Base-by-base conservation (phyloP, 139 green algal genomes). In the Chlorella ohadii region DNA sequence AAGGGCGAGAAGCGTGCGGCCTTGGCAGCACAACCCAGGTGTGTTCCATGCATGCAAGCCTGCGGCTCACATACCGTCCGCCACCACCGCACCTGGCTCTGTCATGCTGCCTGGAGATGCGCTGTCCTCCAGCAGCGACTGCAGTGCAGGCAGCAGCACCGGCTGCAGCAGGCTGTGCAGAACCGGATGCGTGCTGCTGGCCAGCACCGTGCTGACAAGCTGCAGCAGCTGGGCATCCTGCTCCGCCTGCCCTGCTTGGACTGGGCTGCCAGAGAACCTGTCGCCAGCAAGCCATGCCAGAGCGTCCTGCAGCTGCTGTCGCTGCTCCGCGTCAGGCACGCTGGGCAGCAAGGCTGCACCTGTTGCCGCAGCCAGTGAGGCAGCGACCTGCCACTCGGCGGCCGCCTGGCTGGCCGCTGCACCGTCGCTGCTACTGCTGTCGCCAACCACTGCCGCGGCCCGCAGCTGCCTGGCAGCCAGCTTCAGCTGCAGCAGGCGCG, bases 401-500 rank as follows among this genome's bases (percentile, higher is more conserved):
- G 31, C 85, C 36, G 70, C 41, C 56, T 59, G 51, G 51, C 51
- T 59, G 51, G 12, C 15, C 11, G 12, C 51, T 59, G 51, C 51
- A 22, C 51, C 59, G 57, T 41, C 72, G 55, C 72, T 79, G 74
- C 47, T 78, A 68, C 31, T 16, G 4, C 72, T 44, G 27, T 59
- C 66, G 64, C 20, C 81, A 38, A 41, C 64, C 73, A 82, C 85
- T 39, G 81, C 76, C 44, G 75, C 31, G 6, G 68, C 34, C 7
- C 75, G 56, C 57, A 92, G 78, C 39, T 92, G 88, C 19, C 89
- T 82, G 2, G 84, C 85, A 0, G 92, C 93, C 38, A 96, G 74
- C 71, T 90, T 82, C 25, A 98, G 94, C 89, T 98, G 95, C 67
- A 91, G 83, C 76, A 96, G 83, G 19, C 92, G 87, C 25, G 89